phyloP scores from a whole-genome alignment of 352 stramenopile species.

The Blastocystis sp. region DNA sequence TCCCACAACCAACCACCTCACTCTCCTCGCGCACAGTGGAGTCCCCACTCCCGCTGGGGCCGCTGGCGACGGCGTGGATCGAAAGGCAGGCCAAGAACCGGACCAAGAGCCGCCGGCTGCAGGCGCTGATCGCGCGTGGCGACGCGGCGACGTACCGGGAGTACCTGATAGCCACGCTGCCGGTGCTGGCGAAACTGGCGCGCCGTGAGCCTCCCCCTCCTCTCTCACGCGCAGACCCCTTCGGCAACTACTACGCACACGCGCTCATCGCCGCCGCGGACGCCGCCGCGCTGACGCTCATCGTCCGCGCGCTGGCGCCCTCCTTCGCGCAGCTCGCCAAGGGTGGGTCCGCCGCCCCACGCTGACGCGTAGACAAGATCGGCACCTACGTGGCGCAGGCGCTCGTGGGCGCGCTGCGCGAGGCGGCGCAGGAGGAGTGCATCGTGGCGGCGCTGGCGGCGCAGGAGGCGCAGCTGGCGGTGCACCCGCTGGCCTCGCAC shows the following conservation, averaged over 20 bases:
- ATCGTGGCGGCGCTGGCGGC: background rate
- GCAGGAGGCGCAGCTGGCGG: background rate
- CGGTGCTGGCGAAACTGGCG: background rate
- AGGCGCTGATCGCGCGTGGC: background rate
- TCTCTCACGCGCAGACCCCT: background rate
- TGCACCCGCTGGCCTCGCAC: background rate
- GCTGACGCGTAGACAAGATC: background rate
- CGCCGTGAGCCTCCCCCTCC: no score
- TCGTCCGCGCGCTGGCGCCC: background rate
- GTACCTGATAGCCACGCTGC: background rate
- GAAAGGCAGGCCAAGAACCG: background rate
- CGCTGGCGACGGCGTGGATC: background rate
- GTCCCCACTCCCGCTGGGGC: no score
- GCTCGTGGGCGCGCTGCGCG: background rate
- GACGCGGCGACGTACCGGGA: background rate
- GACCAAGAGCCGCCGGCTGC: background rate
- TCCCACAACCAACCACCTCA: no score
- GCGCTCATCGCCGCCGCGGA: background rate
- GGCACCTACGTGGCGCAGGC: background rate
- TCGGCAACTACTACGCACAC: conserved; percentile 1
- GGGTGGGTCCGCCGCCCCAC: background rate
- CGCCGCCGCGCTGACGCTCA: background rate
- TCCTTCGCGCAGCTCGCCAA: background rate
- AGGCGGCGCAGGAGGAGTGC: background rate
- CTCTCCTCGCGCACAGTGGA: no score